Percentiles rank a stretch among this genome's conserved stretches.
Conservation (phyloP, 371 early-diverging fungal species). For the Dichotomocladium elegans region DNA sequence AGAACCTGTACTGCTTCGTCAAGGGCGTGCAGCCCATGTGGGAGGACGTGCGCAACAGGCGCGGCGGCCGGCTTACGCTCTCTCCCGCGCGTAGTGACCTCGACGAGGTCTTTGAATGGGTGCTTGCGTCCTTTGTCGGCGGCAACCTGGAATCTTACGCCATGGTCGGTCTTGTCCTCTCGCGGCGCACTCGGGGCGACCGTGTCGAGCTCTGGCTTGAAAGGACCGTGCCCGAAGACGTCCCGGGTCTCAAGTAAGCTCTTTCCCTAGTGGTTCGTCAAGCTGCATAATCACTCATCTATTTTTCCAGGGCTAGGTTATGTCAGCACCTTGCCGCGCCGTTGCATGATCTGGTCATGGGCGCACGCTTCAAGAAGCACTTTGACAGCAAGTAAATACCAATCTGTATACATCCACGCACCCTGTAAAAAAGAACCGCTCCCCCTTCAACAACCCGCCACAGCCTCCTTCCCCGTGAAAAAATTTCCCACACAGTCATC, state of each 20-base stretch:
- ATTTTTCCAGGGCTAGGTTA: conserved; percentile 14
- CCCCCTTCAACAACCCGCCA: too few species aligned
- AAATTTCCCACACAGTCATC: too few species aligned
- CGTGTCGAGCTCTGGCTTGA: conserved; percentile 60
- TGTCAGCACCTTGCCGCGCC: conserved; percentile 21
- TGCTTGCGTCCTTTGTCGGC: conserved; percentile 49
- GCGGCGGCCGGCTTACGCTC: conserved; percentile 49
- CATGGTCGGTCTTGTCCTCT: conserved; percentile 39
- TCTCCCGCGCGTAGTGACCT: conserved; percentile 28
- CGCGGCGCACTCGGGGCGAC: conserved; percentile 46
- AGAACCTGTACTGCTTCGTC: conserved; percentile 54
- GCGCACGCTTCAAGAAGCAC: conserved; percentile 53
- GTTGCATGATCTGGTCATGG: conserved; percentile 25
- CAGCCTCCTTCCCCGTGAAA: too few species aligned
- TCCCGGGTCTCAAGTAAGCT: conserved; percentile 28
- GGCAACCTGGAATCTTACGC: conserved; percentile 30
- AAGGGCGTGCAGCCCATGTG: conserved; percentile 57
- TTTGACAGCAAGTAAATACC: conserved; percentile 15
- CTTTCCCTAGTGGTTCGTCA: conserved; percentile 13
- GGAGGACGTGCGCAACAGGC: conserved; percentile 53
- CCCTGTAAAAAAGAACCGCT: too few species aligned
- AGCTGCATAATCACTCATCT: conserved; percentile 12
- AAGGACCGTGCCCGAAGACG: conserved; percentile 9
- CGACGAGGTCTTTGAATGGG: conserved; percentile 50
- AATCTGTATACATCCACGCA: too few species aligned